Evolutionary conservation across 2,329 filamentous ascomycete genomes (phyloP).

Genomic region (Ceratocystis lukuohia): DNA sequence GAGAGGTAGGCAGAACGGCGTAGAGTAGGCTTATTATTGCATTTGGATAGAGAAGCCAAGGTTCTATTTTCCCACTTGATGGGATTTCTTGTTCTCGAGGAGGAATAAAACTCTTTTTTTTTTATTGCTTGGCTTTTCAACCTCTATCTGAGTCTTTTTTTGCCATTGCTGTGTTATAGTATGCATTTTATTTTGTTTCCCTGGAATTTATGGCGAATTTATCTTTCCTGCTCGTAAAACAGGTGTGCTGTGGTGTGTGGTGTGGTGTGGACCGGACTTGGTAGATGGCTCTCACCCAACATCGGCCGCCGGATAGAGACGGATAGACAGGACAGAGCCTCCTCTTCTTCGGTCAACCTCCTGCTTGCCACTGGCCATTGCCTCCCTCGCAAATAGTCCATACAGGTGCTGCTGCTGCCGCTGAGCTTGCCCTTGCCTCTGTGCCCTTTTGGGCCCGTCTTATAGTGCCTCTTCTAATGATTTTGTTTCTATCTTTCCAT

Average conservation of each 20-base stretch:
- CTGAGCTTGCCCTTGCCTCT: not conserved
- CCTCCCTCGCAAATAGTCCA: too few relatives aligned
- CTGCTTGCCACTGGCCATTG: not conserved
- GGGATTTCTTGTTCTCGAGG: not conserved
- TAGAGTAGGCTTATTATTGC: not conserved
- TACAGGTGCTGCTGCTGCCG: not conserved
- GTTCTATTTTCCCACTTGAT: not conserved
- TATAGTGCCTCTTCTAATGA: not conserved
- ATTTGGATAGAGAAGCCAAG: not conserved
- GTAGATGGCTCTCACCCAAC: too few relatives aligned
- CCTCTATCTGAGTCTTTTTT: not conserved
- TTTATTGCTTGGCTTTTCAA: not conserved
- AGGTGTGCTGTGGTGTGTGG: too few relatives aligned
- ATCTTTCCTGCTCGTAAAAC: too few relatives aligned
- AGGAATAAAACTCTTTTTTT: not conserved
- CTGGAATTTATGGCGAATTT: too few relatives aligned
- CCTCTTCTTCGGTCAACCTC: not conserved
- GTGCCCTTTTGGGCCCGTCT: not conserved
- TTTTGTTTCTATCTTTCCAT: not conserved
- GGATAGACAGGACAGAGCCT: too few relatives aligned
- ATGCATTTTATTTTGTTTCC: too few relatives aligned
- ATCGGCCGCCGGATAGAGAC: too few relatives aligned
- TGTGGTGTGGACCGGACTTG: too few relatives aligned
- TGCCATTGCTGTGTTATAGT: too few relatives aligned
- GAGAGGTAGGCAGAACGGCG: too few relatives aligned